Evolutionary conservation across 371 early-diverging fungal species (phyloP), one percentile per base, ranked within the genome.

Genomic region (Apophysomyces elegans): DNA sequence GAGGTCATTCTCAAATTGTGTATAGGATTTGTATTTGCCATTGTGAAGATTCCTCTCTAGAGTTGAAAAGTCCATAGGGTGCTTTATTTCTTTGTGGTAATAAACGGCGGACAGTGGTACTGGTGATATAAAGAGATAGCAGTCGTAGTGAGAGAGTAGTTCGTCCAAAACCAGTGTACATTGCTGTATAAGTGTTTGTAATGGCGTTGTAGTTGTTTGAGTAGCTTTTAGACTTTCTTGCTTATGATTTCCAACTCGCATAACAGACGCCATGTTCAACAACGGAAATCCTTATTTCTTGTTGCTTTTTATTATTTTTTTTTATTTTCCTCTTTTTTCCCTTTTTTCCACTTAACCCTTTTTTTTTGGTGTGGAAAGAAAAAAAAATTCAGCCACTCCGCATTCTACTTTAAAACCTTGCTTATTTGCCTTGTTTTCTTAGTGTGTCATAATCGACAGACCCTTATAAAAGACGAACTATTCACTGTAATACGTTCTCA

Each of bases 101-200:
- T 77, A 56, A 61, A 76, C 68, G 1, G 79, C 76, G 1, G 79
- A 66, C 6, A 61, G 70, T 13, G 79, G 83, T 12, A 79, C 78
- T 26, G 83, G 83, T 56, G 74, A 76, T n/a, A 82, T 75, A 64
- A 82, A 82, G 0, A 78, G 81, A 75, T 77, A 78, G 56, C 81
- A 78, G 44, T 81, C 76, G 0, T 50, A 50, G 21, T 21, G 69
- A 14, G 77, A 74, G 35, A 76, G 37, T 37, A 79, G 66, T 59
- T 79, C 76, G 62, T 79, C 74, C 14, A 79, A 58, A 21, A 79
- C 59, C 56, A 72, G 72, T 21, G 71, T 61, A 59, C 79, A 79
- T 21, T 66, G 72, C 8, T 74, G 66, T 50, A 79, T 2, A 5
- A 50, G 54, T 50, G 54, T 50, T 50, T 21, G 54, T n/a, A 50